Evolutionary conservation across 441 rosid genomes (phyloP).

Genomic region (Jatropha multifida): DNA sequence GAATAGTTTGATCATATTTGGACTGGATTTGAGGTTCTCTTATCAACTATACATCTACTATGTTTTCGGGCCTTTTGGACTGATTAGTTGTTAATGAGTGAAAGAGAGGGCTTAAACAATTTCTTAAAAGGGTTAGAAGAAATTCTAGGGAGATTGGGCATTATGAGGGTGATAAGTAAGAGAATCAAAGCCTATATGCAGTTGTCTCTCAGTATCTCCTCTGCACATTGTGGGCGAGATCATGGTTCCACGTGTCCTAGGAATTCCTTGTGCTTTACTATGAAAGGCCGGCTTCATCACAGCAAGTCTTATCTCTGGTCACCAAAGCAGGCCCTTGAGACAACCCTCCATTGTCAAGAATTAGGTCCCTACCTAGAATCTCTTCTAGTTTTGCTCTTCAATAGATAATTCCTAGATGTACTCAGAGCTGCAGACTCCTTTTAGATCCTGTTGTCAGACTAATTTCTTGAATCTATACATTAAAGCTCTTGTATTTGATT

Average conservation of each 20-base stretch:
- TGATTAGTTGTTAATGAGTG: neutral
- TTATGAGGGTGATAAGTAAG: neutral
- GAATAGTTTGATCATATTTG: neutral
- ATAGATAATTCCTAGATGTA: no score
- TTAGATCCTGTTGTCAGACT: no score
- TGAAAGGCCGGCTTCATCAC: neutral
- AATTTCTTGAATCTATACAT: no score
- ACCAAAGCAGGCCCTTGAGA: neutral
- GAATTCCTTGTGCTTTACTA: neutral
- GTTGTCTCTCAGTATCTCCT: no score
- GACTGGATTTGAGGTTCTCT: neutral
- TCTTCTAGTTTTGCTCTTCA: no score
- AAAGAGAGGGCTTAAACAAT: neutral
- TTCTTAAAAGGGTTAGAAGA: neutral
- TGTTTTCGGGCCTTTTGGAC: neutral
- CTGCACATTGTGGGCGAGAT: neutral
- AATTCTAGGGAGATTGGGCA: neutral
- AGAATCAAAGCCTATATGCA: neutral
- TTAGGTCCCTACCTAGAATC: no score
- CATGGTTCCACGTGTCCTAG: neutral
- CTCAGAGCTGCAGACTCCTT: no score
- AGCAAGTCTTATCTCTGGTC: neutral
- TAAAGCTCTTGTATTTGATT: no score
- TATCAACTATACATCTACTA: neutral
- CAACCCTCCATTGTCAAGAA: no score